Percentiles rank a stretch among this genome's conserved stretches.
These are phyloP conservation scores for Malus sylvestris DNA, from an alignment of 306 rosid species.

Conservation along the genomic window DNA sequence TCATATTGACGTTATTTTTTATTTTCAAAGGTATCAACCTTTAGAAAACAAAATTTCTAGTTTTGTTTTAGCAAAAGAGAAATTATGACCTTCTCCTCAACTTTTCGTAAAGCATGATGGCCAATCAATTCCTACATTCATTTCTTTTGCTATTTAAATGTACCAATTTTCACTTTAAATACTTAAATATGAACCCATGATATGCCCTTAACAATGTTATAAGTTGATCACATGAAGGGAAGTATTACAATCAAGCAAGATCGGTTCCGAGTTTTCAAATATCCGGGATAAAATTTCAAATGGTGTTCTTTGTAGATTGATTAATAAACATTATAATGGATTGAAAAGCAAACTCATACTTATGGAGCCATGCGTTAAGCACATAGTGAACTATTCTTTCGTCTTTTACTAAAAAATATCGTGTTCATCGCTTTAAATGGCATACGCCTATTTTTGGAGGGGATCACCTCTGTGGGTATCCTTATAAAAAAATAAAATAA, in stretches of 20 bases:
- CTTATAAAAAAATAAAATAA: not conserved
- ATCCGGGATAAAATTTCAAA: too few relatives aligned
- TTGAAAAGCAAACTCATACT: too few relatives aligned
- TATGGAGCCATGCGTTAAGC: constrained; percentile 32
- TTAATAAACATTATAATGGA: too few relatives aligned
- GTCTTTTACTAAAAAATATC: constrained; percentile 63
- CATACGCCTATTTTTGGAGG: not conserved
- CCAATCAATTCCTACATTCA: not conserved
- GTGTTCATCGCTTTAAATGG: not conserved
- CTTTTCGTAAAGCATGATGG: not conserved
- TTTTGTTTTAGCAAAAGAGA: not conserved
- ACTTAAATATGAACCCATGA: not conserved
- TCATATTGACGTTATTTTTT: too few relatives aligned
- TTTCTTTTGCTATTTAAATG: not conserved
- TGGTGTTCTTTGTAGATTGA: too few relatives aligned
- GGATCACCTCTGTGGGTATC: not conserved
- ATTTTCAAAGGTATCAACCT: too few relatives aligned
- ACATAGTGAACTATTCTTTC: constrained; percentile 54
- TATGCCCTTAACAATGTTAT: not conserved
- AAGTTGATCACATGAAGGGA: not conserved
- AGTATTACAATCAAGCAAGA: not conserved
- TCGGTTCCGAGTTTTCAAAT: too few relatives aligned
- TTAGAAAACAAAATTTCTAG: too few relatives aligned
- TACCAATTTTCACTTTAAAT: not conserved
- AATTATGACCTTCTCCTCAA: not conserved